A percentile compares a stretch with the other conserved stretches of the same genome.
These are phyloP conservation scores for Danielia reshetovae DNA, from an alignment of 805 yeast species.

Conservation along the genomic window DNA sequence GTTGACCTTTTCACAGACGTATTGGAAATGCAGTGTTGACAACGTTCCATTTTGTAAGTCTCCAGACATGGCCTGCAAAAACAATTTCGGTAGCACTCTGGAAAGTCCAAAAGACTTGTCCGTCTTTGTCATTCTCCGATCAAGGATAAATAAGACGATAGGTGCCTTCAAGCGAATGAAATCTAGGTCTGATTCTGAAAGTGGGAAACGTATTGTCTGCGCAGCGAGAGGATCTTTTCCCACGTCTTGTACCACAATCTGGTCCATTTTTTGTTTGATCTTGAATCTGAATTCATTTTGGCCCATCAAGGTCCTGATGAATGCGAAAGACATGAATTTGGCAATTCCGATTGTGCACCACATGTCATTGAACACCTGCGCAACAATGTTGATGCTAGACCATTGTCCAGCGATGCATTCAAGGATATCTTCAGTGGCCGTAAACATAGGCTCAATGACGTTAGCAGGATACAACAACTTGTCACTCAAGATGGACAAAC, in stretches of 20 bases:
- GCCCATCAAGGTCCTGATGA: constrained; percentile 72
- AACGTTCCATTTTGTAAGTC: constrained; percentile 76
- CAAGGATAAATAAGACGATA: constrained; percentile 75
- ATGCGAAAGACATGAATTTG: constrained; percentile 74
- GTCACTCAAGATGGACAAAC: constrained; percentile 60
- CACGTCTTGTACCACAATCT: constrained; percentile 68
- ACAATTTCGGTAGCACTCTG: constrained; percentile 86
- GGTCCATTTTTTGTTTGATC: constrained; percentile 60
- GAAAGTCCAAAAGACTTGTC: constrained; percentile 91
- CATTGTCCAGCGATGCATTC: constrained; percentile 81
- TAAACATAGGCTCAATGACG: constrained; percentile 72
- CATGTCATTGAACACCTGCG: constrained; percentile 69
- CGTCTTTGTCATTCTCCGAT: constrained; percentile 91
- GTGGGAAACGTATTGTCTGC: constrained; percentile 64
- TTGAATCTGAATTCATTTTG: constrained; percentile 73
- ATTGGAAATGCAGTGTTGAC: constrained; percentile 81
- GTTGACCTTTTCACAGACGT: constrained; percentile 92
- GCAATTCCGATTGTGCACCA: constrained; percentile 92
- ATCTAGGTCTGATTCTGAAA: constrained; percentile 54
- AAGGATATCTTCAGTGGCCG: constrained; percentile 63
- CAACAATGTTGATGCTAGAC: constrained; percentile 89
- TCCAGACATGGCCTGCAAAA: constrained; percentile 93
- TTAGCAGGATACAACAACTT: constrained; percentile 66
- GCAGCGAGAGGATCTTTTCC: constrained; percentile 78
- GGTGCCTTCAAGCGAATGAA: constrained; percentile 83